Conservation (phyloP, 192 early-diverging fungal genomes). For the Backusella parvicylindrica region DNA sequence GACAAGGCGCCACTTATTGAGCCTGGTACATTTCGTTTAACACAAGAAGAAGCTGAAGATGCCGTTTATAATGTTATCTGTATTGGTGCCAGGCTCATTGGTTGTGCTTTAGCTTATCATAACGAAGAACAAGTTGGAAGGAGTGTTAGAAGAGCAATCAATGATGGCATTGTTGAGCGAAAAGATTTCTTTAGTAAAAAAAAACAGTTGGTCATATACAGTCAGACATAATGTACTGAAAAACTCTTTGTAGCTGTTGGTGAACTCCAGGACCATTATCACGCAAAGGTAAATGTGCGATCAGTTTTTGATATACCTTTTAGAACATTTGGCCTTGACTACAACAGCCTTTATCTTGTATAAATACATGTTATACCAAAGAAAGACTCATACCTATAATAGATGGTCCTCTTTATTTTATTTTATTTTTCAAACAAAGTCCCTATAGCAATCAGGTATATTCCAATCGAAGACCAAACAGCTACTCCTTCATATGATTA, state of each 20-base stretch:
- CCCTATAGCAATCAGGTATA: constrained; percentile 48
- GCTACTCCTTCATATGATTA: constrained; percentile 35
- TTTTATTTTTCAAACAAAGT: constrained; percentile 2
- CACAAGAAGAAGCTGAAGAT: constrained; percentile 34
- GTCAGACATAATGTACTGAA: background rate
- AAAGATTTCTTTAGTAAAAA: background rate
- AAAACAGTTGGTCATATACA: background rate
- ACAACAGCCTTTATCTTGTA: constrained; percentile 68
- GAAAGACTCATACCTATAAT: background rate
- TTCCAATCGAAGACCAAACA: constrained; percentile 40
- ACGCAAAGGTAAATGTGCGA: constrained; percentile 48
- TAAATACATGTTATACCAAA: constrained; percentile 18
- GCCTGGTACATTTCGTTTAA: constrained; percentile 43
- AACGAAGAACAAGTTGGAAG: constrained; percentile 11
- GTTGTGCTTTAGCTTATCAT: background rate
- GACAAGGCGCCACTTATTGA: background rate
- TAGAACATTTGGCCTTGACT: constrained; percentile 47
- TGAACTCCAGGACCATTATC: constrained; percentile 64
- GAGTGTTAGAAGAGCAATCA: background rate
- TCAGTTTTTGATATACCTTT: constrained; percentile 50
- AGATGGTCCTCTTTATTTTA: too few relatives aligned
- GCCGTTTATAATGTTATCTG: background rate
- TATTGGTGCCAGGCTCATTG: background rate
- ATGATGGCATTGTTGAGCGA: constrained; percentile 35
- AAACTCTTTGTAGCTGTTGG: constrained; percentile 15